Base-by-base conservation (phyloP, 345 rosid genomes). In the Sonneratia alba region DNA sequence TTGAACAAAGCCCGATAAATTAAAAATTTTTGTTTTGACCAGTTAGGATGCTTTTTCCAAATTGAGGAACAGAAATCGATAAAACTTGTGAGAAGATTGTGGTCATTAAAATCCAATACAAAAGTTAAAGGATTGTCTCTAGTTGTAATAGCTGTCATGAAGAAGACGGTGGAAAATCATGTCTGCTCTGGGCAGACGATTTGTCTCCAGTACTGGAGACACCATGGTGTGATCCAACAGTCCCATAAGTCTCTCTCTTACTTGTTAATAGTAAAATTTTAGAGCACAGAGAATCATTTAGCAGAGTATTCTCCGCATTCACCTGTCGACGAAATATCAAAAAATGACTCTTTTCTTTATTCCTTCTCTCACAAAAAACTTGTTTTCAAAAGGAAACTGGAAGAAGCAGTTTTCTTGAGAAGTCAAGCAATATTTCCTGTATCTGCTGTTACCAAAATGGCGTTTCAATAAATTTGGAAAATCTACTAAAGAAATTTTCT, bases 171-270 rank as follows among this genome's bases (percentile, higher is more conserved):
- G 22, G 16, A 3, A 61, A 34, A 34, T 24, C 51, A 43, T 49
- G 55, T 47, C 70, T 40, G 48, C 36, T 10, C 8, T 47, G 22
- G 32, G 2, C 71, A 68, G 56, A 45, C 55, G 16, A 62, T 49
- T 68, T 68, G 71, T 68, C 71, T 42, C 70, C 70, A 22, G n/a
- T 36, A 68, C 14, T 8, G 71, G 36, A 19, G 49, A 67, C 70
- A 40, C 49, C 16, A 15, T 67, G 38, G 0, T 19, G 32, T 67
- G 24, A 40, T 66, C 22, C 34, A 57, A 57, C 63, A 57, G 63
- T 62, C 32, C 66, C 66, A 62, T 62, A 62, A 62, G 27, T 62
- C 66, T 24, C 66, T 62, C 66, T 34, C 66, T 62, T 11, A 62
- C 36, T 68, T 66, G 4, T 40, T 19, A 21, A 43, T 21, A 22